These are phyloP conservation scores for Pachyrhizus erosus DNA, from an alignment of 306 rosid genomes.

Conservation along the genomic window DNA sequence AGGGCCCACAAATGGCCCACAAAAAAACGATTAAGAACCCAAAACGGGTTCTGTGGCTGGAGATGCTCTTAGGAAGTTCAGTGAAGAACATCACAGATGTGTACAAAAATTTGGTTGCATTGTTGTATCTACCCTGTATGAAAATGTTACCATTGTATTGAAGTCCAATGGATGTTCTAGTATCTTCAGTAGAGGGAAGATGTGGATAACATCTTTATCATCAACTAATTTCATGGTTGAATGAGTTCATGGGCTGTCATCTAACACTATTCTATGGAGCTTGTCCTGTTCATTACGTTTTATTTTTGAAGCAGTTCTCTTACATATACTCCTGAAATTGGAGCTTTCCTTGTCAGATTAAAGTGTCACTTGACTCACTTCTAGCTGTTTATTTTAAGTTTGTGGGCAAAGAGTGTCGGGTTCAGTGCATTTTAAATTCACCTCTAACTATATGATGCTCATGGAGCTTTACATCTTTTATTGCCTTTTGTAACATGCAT, in stretches of 20 bases:
- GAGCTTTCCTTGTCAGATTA: neutral
- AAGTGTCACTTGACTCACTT: neutral
- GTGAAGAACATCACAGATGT: neutral
- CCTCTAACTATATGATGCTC: neutral
- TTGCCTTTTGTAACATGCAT: neutral
- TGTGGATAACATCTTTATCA: neutral
- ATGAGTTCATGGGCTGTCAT: neutral
- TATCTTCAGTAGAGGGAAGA: conserved; percentile 6
- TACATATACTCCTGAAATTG: neutral
- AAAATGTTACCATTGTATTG: conserved; percentile 17
- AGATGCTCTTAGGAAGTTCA: too few species aligned
- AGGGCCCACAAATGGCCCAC: too few species aligned
- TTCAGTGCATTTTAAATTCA: neutral
- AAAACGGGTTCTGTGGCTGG: too few species aligned
- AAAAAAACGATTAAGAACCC: too few species aligned
- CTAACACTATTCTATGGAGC: neutral
- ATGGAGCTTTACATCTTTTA: conserved; percentile 29
- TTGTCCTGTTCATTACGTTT: conserved; percentile 17
- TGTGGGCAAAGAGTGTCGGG: neutral
- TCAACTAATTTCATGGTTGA: neutral
- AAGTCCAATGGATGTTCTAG: conserved; percentile 6
- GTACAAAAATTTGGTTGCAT: neutral
- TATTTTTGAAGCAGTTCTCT: neutral
- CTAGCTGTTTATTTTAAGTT: conserved; percentile 24
- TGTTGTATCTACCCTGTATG: neutral